These are phyloP conservation scores for Agrocybe pediades DNA, from an alignment of 768 basidiomycete species.

Conservation along the genomic window DNA sequence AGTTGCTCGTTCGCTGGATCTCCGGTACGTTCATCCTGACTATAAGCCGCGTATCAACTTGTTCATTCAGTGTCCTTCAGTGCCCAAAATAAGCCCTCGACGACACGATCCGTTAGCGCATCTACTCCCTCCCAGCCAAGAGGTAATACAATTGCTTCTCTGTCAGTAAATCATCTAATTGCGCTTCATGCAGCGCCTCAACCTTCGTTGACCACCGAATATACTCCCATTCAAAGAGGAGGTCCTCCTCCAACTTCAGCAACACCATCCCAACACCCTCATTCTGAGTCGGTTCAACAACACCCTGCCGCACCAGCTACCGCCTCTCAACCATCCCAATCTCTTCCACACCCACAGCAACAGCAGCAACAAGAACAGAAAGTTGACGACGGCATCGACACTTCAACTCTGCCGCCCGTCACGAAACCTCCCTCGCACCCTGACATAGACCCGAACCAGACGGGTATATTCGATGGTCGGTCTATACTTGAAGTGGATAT, in stretches of 20 bases:
- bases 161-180: not conserved
- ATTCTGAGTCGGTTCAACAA: constrained; percentile 13
- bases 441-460: constrained; percentile 63
- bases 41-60: not conserved
- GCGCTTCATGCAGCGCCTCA: constrained; percentile 35
- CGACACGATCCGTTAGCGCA: constrained; percentile 15
- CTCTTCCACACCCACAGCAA: constrained; percentile 19
- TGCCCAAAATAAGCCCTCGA: constrained; percentile 21
- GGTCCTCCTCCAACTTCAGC: constrained; percentile 34
- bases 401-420: constrained; percentile 63
- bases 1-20: constrained; percentile 69
- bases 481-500: constrained; percentile 88
- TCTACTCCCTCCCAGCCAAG: constrained; percentile 32
- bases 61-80: constrained; percentile 8
- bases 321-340: constrained; percentile 3
- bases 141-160: constrained; percentile 25
- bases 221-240: constrained; percentile 71
- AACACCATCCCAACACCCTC: constrained; percentile 14
- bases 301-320: constrained; percentile 12
- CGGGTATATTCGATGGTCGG: constrained; percentile 71
- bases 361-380: constrained; percentile 7
- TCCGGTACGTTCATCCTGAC: constrained; percentile 49
- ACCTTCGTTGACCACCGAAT: constrained; percentile 78
- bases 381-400: constrained; percentile 59
- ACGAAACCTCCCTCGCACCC: constrained; percentile 82